A percentile compares a stretch with the other conserved stretches of the same genome.
Conservation (phyloP, 1,139 yeast species). For the Magnusiomyces sp. region DNA sequence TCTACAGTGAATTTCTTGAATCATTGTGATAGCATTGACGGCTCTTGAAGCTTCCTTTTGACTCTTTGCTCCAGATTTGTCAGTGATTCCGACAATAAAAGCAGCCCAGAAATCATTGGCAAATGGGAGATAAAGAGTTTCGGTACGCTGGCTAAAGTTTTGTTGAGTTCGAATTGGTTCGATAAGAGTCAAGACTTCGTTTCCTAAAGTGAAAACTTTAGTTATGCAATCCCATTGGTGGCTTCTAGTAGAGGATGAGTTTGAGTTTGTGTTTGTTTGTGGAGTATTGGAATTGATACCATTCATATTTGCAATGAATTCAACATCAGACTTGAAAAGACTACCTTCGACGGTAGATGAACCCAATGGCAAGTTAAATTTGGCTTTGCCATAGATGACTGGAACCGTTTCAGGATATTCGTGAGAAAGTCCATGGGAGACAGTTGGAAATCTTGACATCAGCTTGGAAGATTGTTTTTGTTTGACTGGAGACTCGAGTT, state of each 20-base stretch:
- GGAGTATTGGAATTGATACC: background rate
- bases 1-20: constrained; percentile 27
- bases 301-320: constrained; percentile 18
- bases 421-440: constrained; percentile 20
- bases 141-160: constrained; percentile 25
- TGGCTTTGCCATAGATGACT: constrained; percentile 29
- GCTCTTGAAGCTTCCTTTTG: constrained; percentile 29
- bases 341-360: constrained; percentile 11
- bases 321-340: constrained; percentile 23
- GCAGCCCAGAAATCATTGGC: constrained; percentile 36
- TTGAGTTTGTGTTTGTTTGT: constrained; percentile 3
- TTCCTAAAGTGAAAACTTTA: constrained; percentile 28
- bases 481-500: constrained; percentile 30
- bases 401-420: constrained; percentile 18
- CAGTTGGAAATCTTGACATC: constrained; percentile 26
- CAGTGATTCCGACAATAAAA: constrained; percentile 29
- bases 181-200: constrained; percentile 26
- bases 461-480: constrained; percentile 25
- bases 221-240: constrained; percentile 29
- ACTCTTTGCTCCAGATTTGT: constrained; percentile 18
- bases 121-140: constrained; percentile 31
- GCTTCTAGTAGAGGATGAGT: constrained; percentile 12
- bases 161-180: constrained; percentile 26
- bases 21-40: constrained; percentile 29
- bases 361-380: constrained; percentile 20